Percentiles rank a stretch among this genome's conserved stretches.
These are phyloP conservation scores for Protea cynaroides DNA, from an alignment of 164 flowering plant genomes.

Conservation along the genomic window DNA sequence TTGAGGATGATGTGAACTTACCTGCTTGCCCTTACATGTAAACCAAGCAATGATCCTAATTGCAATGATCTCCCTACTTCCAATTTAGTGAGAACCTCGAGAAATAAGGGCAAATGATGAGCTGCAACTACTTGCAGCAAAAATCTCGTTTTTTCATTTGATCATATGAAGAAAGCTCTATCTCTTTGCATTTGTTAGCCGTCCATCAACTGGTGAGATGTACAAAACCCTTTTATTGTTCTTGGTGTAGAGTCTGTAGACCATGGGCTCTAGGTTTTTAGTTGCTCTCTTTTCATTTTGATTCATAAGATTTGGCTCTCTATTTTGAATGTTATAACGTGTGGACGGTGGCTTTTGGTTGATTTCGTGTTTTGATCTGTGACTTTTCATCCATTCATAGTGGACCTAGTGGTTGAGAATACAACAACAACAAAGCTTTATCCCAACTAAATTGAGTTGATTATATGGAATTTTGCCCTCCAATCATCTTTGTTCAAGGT, in stretches of 20 bases:
- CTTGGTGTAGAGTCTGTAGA: not conserved
- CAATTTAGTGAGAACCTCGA: no score
- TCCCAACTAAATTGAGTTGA: no score
- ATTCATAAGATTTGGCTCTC: not conserved
- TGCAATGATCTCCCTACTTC: no score
- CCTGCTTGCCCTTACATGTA: no score
- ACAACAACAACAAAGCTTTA: no score
- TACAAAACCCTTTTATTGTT: conserved; percentile 4
- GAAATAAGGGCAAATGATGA: no score
- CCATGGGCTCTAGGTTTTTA: conserved; percentile 1
- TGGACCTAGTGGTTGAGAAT: conserved; percentile 13
- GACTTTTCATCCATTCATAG: conserved; percentile 5
- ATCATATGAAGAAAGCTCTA: conserved; percentile 7
- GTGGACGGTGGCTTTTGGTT: not conserved
- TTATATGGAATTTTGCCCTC: no score
- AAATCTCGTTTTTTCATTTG: conserved; percentile 3
- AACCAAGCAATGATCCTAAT: no score
- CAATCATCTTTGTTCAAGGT: no score
- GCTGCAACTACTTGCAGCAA: no score
- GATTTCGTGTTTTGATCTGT: conserved; percentile 13
- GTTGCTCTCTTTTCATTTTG: not conserved
- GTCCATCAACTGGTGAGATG: conserved; percentile 7
- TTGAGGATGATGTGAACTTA: no score
- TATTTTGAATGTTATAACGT: not conserved
- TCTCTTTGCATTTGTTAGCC: conserved; percentile 6